Percentiles rank a stretch among this genome's conserved stretches.
Conservation (phyloP, 2,329 filamentous ascomycete genomes). For the Cyphellophora attinorum region DNA sequence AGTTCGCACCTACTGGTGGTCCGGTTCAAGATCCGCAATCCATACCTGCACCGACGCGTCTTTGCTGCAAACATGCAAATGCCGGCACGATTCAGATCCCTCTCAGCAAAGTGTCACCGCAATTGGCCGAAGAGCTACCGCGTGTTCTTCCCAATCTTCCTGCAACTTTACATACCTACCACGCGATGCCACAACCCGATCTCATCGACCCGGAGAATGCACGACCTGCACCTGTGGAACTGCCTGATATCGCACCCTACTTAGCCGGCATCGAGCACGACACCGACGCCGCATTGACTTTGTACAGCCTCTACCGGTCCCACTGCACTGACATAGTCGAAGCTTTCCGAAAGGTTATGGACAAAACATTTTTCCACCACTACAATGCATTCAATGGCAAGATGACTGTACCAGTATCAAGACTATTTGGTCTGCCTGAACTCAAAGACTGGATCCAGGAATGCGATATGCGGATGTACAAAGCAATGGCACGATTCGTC, state of each 20-base stretch:
- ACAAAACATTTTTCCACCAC: constrained; percentile 91
- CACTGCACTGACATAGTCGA: constrained; percentile 94
- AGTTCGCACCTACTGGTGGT: constrained; percentile 4
- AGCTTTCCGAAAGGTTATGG: constrained; percentile 89
- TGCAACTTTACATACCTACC: constrained; percentile 37
- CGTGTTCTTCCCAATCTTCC: constrained; percentile 21
- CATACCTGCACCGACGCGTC: constrained; percentile 4
- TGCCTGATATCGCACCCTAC: constrained; percentile 81
- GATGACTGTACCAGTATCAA: constrained; percentile 91
- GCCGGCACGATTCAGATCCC: constrained; percentile 16
- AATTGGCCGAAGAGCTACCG: constrained; percentile 17
- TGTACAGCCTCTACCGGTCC: constrained; percentile 81
- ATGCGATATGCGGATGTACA: constrained; percentile 91
- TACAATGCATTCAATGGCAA: constrained; percentile 95
- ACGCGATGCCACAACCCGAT: constrained; percentile 15
- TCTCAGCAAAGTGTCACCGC: constrained; percentile 8
- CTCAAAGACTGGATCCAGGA: constrained; percentile 90
- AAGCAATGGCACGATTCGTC: constrained; percentile 91
- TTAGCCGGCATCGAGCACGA: constrained; percentile 61
- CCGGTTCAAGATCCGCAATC: not conserved
- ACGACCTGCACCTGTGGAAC: constrained; percentile 60
- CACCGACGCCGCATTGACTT: constrained; percentile 71
- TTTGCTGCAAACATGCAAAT: constrained; percentile 18
- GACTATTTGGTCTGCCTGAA: constrained; percentile 70
- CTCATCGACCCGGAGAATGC: constrained; percentile 39